Percentiles rank a stretch among this genome's conserved stretches.
Conservation (phyloP, 495 filamentous ascomycete species). For the Aspergillus campestris region DNA sequence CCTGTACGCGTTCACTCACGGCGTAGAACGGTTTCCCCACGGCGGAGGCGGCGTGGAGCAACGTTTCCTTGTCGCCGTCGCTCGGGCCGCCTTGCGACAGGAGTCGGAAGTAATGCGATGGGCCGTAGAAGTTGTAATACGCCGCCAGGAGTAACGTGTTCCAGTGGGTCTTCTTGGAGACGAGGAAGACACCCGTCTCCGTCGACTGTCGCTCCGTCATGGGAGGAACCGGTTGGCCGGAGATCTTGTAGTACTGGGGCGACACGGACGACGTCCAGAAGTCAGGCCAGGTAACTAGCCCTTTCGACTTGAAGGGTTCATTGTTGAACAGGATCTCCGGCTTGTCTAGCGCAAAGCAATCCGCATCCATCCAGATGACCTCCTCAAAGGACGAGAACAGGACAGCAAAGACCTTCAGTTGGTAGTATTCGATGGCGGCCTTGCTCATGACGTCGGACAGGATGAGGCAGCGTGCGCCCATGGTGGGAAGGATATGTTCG, state of each 20-base stretch:
- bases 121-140: conserved; percentile 59
- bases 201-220: conserved; percentile 35
- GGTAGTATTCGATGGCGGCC: conserved; percentile 38
- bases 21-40: conserved; percentile 42
- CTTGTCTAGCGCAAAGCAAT: conserved; percentile 44
- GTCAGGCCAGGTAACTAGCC: conserved; percentile 55
- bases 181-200: conserved; percentile 50
- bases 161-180: conserved; percentile 48
- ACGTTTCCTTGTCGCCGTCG: conserved; percentile 60
- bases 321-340: conserved; percentile 43
- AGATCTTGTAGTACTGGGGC: conserved; percentile 45
- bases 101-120: conserved; percentile 49
- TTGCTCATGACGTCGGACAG: conserved; percentile 37
- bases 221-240: conserved; percentile 33
- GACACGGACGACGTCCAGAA: conserved; percentile 50
- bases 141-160: conserved; percentile 45
- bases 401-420: conserved; percentile 54
- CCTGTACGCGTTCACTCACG: conserved; percentile 37
- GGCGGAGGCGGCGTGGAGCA: conserved; percentile 45
- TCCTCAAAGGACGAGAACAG: conserved; percentile 53
- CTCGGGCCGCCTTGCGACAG: conserved; percentile 48
- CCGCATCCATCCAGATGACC: conserved; percentile 55
- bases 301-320: conserved; percentile 43
- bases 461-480: conserved; percentile 46
- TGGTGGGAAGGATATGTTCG: conserved; percentile 37